These are phyloP conservation scores for Serendipita sp. DNA, from an alignment of 768 basidiomycete genomes.

Conservation along the genomic window DNA sequence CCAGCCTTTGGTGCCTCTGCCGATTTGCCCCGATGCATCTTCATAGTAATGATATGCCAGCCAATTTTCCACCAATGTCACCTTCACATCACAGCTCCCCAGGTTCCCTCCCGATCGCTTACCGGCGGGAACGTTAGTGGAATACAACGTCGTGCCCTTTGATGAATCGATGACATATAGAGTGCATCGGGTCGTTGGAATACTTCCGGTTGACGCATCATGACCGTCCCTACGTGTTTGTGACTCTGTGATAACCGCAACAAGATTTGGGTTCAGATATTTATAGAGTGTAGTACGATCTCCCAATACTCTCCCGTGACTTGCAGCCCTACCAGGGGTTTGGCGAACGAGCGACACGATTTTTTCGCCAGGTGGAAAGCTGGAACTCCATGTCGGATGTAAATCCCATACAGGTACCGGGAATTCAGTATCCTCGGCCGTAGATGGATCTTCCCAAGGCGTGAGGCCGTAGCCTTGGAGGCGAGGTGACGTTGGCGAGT, in stretches of 20 bases:
- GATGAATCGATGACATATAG: conserved; percentile 65
- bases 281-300: conserved; percentile 86
- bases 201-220: not conserved
- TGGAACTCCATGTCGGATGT: conserved; percentile 49
- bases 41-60: conserved; percentile 78
- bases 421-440: conserved; percentile 10
- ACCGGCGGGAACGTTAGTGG: conserved; percentile 33
- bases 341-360: conserved; percentile 38
- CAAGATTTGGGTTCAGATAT: conserved; percentile 73
- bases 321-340: conserved; percentile 37
- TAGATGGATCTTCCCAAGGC: not conserved
- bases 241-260: conserved; percentile 44
- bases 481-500: conserved; percentile 25
- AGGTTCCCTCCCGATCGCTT: not conserved
- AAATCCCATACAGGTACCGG: conserved; percentile 29
- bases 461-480: conserved; percentile 35
- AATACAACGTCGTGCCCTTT: conserved; percentile 65
- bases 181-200: conserved; percentile 28
- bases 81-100: conserved; percentile 47
- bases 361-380: conserved; percentile 38
- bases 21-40: conserved; percentile 28
- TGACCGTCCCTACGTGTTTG: conserved; percentile 11
- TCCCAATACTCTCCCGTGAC: conserved; percentile 68
- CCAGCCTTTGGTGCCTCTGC: conserved; percentile 42
- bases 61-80: conserved; percentile 77